Percentiles rank a stretch among this genome's conserved stretches.
These are phyloP conservation scores for Mycosphaerella sp. DNA, from an alignment of 2,329 filamentous ascomycete species.

Conservation along the genomic window DNA sequence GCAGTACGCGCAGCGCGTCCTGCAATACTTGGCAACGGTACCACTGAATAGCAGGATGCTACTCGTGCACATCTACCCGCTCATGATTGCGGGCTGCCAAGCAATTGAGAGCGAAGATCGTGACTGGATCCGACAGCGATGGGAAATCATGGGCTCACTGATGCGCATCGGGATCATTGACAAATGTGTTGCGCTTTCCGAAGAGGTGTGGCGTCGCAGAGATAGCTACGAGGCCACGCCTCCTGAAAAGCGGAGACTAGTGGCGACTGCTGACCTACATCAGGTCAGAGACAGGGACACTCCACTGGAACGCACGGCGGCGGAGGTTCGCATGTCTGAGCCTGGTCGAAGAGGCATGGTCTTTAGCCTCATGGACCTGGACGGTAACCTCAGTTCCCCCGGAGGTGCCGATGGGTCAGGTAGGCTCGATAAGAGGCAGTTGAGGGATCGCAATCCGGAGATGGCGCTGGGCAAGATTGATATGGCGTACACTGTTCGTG, in stretches of 20 bases:
- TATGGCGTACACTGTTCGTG: conserved; percentile 57
- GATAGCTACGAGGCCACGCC: conserved; percentile 46
- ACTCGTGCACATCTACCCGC: conserved; percentile 64
- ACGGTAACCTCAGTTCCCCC: conserved; percentile 10
- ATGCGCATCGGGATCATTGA: conserved; percentile 64
- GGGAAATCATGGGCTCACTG: conserved; percentile 53
- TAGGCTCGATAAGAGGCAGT: conserved; percentile 1
- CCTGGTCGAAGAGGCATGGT: conserved; percentile 32
- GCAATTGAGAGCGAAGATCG: conserved; percentile 54
- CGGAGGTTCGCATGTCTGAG: conserved; percentile 17
- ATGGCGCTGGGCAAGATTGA: conserved; percentile 17
- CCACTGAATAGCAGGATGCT: conserved; percentile 56
- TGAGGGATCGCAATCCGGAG: conserved; percentile 2
- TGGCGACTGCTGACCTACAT: conserved; percentile 35
- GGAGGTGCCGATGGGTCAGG: conserved; percentile 6
- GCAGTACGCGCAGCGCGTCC: conserved; percentile 55
- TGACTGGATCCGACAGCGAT: conserved; percentile 57
- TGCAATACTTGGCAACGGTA: conserved; percentile 57
- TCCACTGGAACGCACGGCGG: conserved; percentile 17
- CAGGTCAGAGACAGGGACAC: conserved; percentile 23
- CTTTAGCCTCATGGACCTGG: conserved; percentile 26
- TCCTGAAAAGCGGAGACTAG: conserved; percentile 28
- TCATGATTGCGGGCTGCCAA: conserved; percentile 62
- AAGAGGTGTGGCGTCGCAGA: conserved; percentile 60
- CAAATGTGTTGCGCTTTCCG: conserved; percentile 57